phyloP scores from a whole-genome alignment of 257 asterid species.

The Solanum microdontum region DNA sequence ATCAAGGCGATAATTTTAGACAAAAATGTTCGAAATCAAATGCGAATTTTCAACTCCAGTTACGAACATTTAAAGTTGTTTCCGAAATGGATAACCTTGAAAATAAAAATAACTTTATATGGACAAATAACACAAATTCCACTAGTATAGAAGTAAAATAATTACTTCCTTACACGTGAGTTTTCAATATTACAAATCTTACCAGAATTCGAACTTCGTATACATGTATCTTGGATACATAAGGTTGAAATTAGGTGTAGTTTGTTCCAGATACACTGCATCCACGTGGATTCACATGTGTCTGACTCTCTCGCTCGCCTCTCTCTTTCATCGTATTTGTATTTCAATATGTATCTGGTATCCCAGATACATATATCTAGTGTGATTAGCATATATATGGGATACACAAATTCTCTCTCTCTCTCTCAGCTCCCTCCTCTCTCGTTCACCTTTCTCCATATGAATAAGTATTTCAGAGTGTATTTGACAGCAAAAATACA shows the following conservation, averaged over 20 bases:
- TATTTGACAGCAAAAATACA: background rate
- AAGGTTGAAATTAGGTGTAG: background rate
- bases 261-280: no score
- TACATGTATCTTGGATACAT: background rate
- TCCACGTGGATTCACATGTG: no score
- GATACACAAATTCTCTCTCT: no score
- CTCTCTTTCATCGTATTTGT: no score
- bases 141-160: no score
- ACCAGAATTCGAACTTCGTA: no score
- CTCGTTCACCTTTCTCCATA: background rate
- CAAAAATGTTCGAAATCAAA: no score
- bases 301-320: background rate
- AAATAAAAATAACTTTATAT: no score
- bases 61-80: background rate
- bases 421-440: no score
- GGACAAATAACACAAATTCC: no score
- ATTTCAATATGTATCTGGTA: background rate
- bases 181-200: no score
- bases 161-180: no score
- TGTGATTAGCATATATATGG: rapidly evolving
- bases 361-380: background rate
- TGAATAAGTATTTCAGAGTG: background rate
- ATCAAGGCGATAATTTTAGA: background rate
- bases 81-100: background rate
- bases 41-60: background rate